Evolutionary conservation across 345 rosid genomes (phyloP), one percentile per base, ranked within the genome.

Genomic region (Boechera divaricarpa): DNA sequence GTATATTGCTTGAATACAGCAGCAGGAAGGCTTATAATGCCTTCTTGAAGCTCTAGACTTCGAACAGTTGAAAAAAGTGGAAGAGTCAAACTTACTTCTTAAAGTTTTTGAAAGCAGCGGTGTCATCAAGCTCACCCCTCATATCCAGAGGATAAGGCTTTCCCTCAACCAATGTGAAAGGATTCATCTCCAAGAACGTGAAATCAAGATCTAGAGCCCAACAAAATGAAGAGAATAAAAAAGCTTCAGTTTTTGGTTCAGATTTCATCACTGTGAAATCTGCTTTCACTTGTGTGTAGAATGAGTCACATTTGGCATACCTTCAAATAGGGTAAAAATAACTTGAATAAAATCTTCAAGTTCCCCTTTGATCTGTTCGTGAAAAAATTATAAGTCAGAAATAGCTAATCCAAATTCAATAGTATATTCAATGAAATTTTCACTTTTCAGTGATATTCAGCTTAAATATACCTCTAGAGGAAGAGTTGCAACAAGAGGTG

Each of bases 61-160:
- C 0, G 0, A 77, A 57, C 52, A 55, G 9, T 63, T 63, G 18
- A 21, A 31, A 12, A 38, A 38, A 6, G 24, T 26, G 0, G 8
- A 64, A 64, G 61, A 72, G 62, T 0, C 24, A 78, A 38, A 76
- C 63, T 64, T 86, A 92, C 98, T 89, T 95, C 82, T 91, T 91
- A 82, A 95, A 95, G 90, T 92, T 95, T 85, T 95, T 95, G 87
- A 91, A 91, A 80, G 97, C 84, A 76, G 99, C 98, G 67, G 98
- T 95, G 82, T 92, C 98, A 67, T 95, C 96, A 63, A 95, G 93
- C 83, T 95, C 98, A 72, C 99, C 97, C 83, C 99, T 91, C 97
- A 92, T 92, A 79, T 95, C 99, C 85, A 91, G 73, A 63, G 97
- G 98, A 85, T 95, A 95, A 77, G 98, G 99, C 86, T 87, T 95